Conservation (phyloP, 2,329 filamentous ascomycete species). For the Ophiosphaerella herpotricha region DNA sequence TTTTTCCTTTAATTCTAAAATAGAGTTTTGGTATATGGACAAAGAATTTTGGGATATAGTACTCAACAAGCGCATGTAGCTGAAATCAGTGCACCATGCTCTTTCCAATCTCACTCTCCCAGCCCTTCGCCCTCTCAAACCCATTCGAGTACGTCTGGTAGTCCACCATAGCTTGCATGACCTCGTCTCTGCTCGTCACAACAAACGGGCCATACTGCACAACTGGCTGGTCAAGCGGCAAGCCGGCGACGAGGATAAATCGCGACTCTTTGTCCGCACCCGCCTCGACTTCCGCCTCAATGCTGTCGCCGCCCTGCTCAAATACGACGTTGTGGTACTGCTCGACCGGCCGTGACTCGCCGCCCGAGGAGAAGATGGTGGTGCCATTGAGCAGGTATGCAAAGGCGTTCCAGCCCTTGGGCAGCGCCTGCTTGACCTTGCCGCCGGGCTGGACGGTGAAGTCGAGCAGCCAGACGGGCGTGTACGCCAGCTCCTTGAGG, state of each 20-base stretch:
- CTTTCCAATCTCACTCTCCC: slow-evolving; percentile 72
- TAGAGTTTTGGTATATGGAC: too few relatives aligned
- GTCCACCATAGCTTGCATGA: slow-evolving; percentile 46
- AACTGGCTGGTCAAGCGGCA: slow-evolving; percentile 55
- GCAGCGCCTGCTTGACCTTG: slow-evolving; percentile 73
- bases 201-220: slow-evolving; percentile 49
- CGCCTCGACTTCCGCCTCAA: slow-evolving; percentile 71
- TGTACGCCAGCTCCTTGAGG: slow-evolving; percentile 89
- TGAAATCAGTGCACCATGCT: slow-evolving; percentile 33
- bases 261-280: slow-evolving; percentile 63
- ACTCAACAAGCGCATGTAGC: too few relatives aligned
- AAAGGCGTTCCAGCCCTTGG: slow-evolving; percentile 86
- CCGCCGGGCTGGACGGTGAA: slow-evolving; percentile 80
- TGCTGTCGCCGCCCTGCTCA: slow-evolving; percentile 74
- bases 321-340: slow-evolving; percentile 91
- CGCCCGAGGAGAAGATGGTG: slow-evolving; percentile 58
- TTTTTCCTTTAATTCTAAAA: too few relatives aligned
- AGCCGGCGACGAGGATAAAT: slow-evolving; percentile 75
- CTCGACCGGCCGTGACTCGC: slow-evolving; percentile 54
- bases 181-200: slow-evolving; percentile 41
- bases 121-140: slow-evolving; percentile 69
- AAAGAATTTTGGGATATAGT: too few relatives aligned
- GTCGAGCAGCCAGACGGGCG: slow-evolving; percentile 95
- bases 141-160: slow-evolving; percentile 45
- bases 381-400: slow-evolving; percentile 81